Percentiles rank a stretch among this genome's conserved stretches.
phyloP scores from a whole-genome alignment of 2,329 filamentous ascomycete species.

The Fusarium pseudograminearum region DNA sequence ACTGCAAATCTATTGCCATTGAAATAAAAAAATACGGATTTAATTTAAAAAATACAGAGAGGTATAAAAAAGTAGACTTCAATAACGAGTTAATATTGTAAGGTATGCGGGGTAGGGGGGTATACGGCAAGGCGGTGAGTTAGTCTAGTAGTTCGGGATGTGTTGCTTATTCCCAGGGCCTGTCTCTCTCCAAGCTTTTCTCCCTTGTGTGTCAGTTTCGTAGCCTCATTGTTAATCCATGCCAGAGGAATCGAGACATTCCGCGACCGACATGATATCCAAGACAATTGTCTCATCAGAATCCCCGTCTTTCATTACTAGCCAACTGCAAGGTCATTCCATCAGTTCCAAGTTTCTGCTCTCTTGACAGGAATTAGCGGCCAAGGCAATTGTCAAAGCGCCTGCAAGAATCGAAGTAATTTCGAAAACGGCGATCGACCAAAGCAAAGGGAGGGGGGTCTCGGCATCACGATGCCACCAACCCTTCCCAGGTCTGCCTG shows the following conservation, averaged over 20 bases:
- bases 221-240: constrained; percentile 21
- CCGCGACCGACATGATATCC: constrained; percentile 14
- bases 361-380: neutral
- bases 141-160: neutral
- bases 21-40: too few species aligned
- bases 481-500: constrained; percentile 6
- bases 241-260: constrained; percentile 33
- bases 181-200: constrained; percentile 7
- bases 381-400: neutral
- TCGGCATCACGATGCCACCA: constrained; percentile 23
- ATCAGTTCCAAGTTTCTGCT: constrained; percentile 12
- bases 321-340: constrained; percentile 22
- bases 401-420: neutral
- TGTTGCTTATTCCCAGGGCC: constrained; percentile 23
- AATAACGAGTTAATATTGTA: too few species aligned
- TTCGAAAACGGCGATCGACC: constrained; percentile 10
- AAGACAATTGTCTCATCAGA: constrained; percentile 13
- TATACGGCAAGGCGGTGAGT: too few species aligned
- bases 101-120: too few species aligned
- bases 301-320: constrained; percentile 11
- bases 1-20: too few species aligned
- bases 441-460: neutral
- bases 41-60: too few species aligned
- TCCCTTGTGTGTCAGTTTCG: constrained; percentile 36
- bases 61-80: too few species aligned